Conservation (phyloP, 2,329 filamentous ascomycete species). For the Fusarium sp. region DNA sequence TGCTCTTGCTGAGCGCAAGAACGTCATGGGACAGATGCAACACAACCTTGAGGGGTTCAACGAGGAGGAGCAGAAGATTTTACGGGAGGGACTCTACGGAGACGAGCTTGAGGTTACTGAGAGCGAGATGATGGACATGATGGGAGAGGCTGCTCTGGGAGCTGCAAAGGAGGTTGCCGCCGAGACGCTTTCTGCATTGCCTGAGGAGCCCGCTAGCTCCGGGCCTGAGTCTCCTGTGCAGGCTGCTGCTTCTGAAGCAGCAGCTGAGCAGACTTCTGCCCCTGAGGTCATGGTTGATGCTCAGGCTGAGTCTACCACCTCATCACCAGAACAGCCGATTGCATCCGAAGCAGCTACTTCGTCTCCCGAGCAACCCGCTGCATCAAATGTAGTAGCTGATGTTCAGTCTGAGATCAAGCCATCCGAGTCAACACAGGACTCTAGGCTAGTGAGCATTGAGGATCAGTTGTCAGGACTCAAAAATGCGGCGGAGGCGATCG, state of each 20-base stretch:
- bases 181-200: slow-evolving; percentile 4
- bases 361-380: neutral
- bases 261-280: neutral
- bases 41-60: slow-evolving; percentile 52
- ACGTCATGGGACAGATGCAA: slow-evolving; percentile 53
- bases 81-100: slow-evolving; percentile 44
- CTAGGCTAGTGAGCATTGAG: slow-evolving; percentile 35
- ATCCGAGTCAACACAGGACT: neutral
- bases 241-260: neutral
- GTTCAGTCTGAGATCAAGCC: slow-evolving; percentile 2
- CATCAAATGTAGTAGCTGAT: neutral
- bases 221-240: neutral
- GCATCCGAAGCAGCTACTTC: neutral
- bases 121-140: slow-evolving; percentile 52
- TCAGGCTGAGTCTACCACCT: neutral
- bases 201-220: neutral
- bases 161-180: slow-evolving; percentile 20
- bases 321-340: neutral
- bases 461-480: slow-evolving; percentile 36
- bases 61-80: slow-evolving; percentile 53
- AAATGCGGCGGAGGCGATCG: slow-evolving; percentile 35
- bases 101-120: slow-evolving; percentile 49
- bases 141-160: slow-evolving; percentile 43
- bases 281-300: neutral
- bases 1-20: slow-evolving; percentile 49